A percentile compares a stretch with the other conserved stretches of the same genome.
These are phyloP conservation scores for Aspergillus brasiliensis DNA, from an alignment of 2,329 filamentous ascomycete genomes.

Conservation along the genomic window DNA sequence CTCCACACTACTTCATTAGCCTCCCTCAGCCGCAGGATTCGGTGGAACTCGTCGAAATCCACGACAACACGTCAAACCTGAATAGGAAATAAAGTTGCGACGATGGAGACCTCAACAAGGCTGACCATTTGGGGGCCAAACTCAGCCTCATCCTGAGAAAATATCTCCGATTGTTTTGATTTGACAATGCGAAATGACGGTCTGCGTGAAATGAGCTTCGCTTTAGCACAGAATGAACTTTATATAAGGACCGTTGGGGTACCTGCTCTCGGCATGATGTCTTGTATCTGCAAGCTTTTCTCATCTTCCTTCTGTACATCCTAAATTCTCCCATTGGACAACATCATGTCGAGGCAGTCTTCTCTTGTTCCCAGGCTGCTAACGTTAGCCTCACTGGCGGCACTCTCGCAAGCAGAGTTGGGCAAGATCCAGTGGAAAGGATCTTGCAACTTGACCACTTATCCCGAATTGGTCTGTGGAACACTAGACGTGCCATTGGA, in stretches of 20 bases:
- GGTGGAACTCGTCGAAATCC: background rate
- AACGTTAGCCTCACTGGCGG: background rate
- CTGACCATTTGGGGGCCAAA: background rate
- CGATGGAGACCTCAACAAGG: background rate
- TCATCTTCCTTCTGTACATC: background rate
- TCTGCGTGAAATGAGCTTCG: background rate
- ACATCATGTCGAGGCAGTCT: background rate
- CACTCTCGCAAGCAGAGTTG: slow-evolving; percentile 1
- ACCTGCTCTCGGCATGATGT: background rate
- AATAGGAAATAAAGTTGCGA: background rate
- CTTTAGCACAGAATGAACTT: background rate
- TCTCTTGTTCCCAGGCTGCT: background rate
- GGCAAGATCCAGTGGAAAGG: slow-evolving; percentile 7
- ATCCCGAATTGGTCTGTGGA: slow-evolving; percentile 1
- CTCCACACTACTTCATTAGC: background rate
- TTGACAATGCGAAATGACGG: background rate
- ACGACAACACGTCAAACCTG: background rate
- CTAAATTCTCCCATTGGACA: background rate
- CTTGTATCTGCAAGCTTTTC: background rate
- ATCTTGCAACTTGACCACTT: background rate
- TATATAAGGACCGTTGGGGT: background rate
- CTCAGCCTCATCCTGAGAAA: background rate
- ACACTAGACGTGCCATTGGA: slow-evolving; percentile 15
- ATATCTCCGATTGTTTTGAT: background rate
- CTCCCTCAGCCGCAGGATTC: background rate